A percentile compares a stretch with the other conserved stretches of the same genome.
phyloP scores from a whole-genome alignment of 75 land plant genomes.

The Pinus taeda region DNA sequence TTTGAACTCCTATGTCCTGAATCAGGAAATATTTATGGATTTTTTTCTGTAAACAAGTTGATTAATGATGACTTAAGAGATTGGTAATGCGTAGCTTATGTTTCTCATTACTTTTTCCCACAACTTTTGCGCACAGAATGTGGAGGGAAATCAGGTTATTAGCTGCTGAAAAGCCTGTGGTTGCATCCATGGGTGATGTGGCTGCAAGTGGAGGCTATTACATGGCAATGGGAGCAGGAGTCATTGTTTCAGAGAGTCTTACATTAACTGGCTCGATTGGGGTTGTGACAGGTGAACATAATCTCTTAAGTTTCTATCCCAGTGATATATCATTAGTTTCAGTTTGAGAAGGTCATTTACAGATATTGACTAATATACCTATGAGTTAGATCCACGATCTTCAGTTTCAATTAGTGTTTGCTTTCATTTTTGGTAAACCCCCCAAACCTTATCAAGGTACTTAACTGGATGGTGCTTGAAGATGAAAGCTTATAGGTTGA shows the following conservation, averaged over 20 bases:
- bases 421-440: background rate
- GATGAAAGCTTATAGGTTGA: background rate
- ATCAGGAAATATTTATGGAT: background rate
- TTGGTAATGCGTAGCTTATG: background rate
- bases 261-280: slow-evolving; percentile 99
- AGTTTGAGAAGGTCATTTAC: background rate
- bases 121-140: slow-evolving; percentile 54
- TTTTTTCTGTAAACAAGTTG: background rate
- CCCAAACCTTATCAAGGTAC: too few species aligned
- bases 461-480: too few species aligned
- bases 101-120: background rate
- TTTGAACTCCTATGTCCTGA: background rate
- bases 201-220: slow-evolving; percentile 99
- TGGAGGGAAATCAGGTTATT: slow-evolving; percentile 95
- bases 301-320: background rate
- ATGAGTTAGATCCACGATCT: background rate
- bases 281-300: slow-evolving; percentile 82
- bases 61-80: background rate
- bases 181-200: slow-evolving; percentile 99
- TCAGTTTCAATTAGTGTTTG: background rate
- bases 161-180: slow-evolving; percentile 80
- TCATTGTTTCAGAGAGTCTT: slow-evolving; percentile 83
- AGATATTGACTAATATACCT: background rate
- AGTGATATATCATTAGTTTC: background rate
- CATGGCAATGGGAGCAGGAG: slow-evolving; percentile 95